Evolutionary conservation across 2,329 filamentous ascomycete species (phyloP), one percentile per base, ranked within the genome.

Genomic region (Tolypocladium guangdongense): DNA sequence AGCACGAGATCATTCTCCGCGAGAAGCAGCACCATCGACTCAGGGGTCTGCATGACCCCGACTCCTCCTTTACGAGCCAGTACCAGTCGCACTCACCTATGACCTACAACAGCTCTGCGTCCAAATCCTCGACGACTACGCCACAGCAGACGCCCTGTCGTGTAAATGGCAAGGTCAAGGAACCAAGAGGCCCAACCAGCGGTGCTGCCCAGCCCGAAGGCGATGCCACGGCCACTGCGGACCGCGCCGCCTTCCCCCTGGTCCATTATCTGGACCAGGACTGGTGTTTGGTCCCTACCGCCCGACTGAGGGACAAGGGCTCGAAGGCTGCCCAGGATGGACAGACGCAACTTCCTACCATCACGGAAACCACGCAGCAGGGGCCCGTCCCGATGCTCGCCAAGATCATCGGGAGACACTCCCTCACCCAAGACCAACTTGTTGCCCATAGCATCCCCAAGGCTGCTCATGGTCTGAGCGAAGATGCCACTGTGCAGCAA

Each of bases 1-100:
- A 71, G 38, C 56, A 64, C 12, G 68, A 71, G 53, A 68, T 71
- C 33, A 49, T 62, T 0, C 32, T 62, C 24, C 66, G 68, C 32
- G 62, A 69, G 48, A 59, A 50, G 38, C 52, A 56, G 18, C 52
- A 56, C 36, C 52, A 39, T 10, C 52, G 27, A 6, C 52, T 56
- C 43, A 55, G 54, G 8, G 55, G 49, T 14, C 41, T 51, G 27
- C 57, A 56, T 16, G 52, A 45, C n/a, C 52, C 45, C 7, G 35
- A 43, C 7, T 45, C 49, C 41, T 54, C 50, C 12, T 39, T 54
- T 18, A 32, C 36, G 18, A 59, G 54, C 14, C 59, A 54, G 32
- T 68, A 68, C 49, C 49, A 53, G 16, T 30, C 59, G 3, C 49
- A 56, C 2, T 35, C 57, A 12, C 59, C 60, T 20, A 67, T 68